These are phyloP conservation scores for Ochetophila trinervis DNA, from an alignment of 306 rosid species.

Conservation along the genomic window DNA sequence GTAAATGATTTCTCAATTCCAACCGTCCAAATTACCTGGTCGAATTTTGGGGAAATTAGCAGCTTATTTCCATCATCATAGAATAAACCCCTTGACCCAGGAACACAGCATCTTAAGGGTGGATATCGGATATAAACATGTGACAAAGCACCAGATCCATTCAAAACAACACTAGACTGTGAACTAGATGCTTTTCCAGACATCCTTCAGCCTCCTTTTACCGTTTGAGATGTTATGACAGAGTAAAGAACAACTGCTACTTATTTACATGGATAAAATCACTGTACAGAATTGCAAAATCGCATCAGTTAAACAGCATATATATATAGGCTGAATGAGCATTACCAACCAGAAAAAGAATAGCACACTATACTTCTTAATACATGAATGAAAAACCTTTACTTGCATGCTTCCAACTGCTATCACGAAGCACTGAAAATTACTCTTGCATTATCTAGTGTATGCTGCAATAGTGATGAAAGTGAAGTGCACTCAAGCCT, in stretches of 20 bases:
- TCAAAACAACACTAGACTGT: conserved; percentile 61
- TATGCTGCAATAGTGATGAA: conserved; percentile 17
- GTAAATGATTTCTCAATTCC: conserved; percentile 4
- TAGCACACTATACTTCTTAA: conserved; percentile 11
- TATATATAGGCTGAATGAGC: not conserved
- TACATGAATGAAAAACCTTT: conserved; percentile 26
- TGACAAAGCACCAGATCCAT: conserved; percentile 76
- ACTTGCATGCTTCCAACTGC: conserved; percentile 27
- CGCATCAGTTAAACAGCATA: conserved; percentile 21
- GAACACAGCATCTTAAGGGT: conserved; percentile 59
- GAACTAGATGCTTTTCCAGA: conserved; percentile 81
- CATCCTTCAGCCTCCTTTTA: conserved; percentile 42
- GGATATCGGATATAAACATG: conserved; percentile 84
- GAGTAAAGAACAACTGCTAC: conserved; percentile 25
- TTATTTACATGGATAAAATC: conserved; percentile 9
- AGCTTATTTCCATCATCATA: conserved; percentile 90
- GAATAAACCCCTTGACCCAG: conserved; percentile 72
- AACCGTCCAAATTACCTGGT: conserved; percentile 54
- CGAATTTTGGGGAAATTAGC: conserved; percentile 66
- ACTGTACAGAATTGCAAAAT: conserved; percentile 23
- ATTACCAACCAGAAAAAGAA: not conserved
- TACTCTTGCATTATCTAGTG: conserved; percentile 8
- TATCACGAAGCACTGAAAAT: conserved; percentile 23
- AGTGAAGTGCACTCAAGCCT: conserved; percentile 36
- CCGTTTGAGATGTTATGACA: conserved; percentile 12